Percentiles rank a stretch among this genome's conserved stretches.
Evolutionary conservation across 2,329 filamentous ascomycete species (phyloP).

Genomic region (Calonectria hawksworthii): DNA sequence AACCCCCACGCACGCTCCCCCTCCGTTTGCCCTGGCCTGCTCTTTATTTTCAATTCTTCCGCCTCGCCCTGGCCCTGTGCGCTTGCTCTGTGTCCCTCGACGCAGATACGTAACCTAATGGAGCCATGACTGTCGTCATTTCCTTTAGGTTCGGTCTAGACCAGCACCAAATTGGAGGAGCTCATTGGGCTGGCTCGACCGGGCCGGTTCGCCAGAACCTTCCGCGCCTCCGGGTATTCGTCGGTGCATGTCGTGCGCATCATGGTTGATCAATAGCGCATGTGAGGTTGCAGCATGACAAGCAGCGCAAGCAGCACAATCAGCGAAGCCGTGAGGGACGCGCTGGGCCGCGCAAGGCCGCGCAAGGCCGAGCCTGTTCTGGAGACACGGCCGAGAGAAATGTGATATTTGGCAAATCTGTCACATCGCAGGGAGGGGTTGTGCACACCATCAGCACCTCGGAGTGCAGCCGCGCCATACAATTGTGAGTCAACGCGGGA

Average conservation of each 20-base stretch:
- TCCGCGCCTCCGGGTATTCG: not conserved
- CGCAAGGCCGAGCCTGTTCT: not conserved
- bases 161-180: not conserved
- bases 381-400: constrained; percentile 1
- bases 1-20: not conserved
- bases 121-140: not conserved
- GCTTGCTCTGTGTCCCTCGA: not conserved
- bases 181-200: not conserved
- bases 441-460: not conserved
- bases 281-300: not conserved
- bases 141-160: constrained; percentile 10
- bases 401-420: not conserved
- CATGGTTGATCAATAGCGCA: not conserved
- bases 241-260: not conserved
- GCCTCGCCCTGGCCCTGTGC: not conserved
- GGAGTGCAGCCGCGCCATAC: not conserved
- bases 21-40: not conserved
- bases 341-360: not conserved
- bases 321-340: not conserved
- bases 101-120: not conserved
- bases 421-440: not conserved
- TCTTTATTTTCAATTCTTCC: no score
- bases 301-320: no score
- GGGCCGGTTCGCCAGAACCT: not conserved
- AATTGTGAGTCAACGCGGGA: not conserved